These are phyloP conservation scores for Pyricularia sp. DNA, from an alignment of 2,329 filamentous ascomycete genomes.

Conservation along the genomic window DNA sequence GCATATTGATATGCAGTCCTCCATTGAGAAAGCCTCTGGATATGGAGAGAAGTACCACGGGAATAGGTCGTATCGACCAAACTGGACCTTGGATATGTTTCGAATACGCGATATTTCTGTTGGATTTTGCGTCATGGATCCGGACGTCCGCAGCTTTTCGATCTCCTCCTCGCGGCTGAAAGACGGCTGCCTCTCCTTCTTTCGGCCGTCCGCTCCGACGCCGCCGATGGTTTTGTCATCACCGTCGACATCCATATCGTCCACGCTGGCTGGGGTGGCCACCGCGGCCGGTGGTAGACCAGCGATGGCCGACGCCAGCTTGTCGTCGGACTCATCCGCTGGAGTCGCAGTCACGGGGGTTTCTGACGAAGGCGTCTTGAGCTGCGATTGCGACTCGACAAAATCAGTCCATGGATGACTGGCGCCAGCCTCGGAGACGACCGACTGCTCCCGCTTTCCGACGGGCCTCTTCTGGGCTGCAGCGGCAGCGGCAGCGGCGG, in stretches of 20 bases:
- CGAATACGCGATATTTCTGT: constrained; percentile 92
- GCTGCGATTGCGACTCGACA: constrained; percentile 27
- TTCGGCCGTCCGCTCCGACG: constrained; percentile 18
- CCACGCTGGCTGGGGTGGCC: constrained; percentile 22
- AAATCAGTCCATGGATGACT: constrained; percentile 38
- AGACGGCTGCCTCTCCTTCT: constrained; percentile 30
- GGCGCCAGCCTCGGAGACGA: constrained; percentile 30
- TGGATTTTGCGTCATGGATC: constrained; percentile 98
- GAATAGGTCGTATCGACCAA: constrained; percentile 82
- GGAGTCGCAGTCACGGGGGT: constrained; percentile 19
- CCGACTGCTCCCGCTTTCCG: constrained; percentile 41
- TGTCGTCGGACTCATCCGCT: constrained; percentile 30
- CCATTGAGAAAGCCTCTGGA: constrained; percentile 74
- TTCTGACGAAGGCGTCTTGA: constrained; percentile 7
- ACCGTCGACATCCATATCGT: constrained; percentile 46
- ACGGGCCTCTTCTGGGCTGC: constrained; percentile 30
- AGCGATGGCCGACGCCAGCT: constrained; percentile 28
- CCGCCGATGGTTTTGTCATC: constrained; percentile 19
- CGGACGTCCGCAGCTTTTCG: constrained; percentile 84
- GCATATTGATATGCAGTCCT: constrained; percentile 89
- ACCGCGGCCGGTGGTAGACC: constrained; percentile 28
- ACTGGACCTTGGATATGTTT: constrained; percentile 88
- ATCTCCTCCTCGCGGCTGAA: constrained; percentile 85
- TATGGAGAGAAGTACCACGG: constrained; percentile 99
- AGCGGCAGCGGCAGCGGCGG: constrained; percentile 8